phyloP scores from a whole-genome alignment of 106 monocot genomes.

The Dendrobium catenatum region DNA sequence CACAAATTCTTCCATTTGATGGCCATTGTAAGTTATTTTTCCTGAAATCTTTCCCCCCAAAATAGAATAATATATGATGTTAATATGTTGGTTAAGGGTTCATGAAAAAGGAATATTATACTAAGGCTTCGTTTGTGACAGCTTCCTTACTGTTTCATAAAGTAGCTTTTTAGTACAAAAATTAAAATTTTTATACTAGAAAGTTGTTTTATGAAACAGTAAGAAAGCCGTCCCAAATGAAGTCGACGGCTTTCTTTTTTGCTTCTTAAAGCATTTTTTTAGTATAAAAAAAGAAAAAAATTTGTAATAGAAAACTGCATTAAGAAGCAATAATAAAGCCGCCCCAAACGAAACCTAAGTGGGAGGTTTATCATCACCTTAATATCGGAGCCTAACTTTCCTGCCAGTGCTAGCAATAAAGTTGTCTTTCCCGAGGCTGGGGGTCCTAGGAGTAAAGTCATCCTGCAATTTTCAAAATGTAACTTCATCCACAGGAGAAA shows the following conservation, averaged over 20 bases:
- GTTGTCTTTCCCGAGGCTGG: constrained; percentile 5
- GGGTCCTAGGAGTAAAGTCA: background rate
- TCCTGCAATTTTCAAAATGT: background rate
- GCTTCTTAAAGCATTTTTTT: too few relatives aligned
- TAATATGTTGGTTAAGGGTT: background rate
- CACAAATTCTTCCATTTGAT: constrained; percentile 5
- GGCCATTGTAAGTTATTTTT: constrained; percentile 9
- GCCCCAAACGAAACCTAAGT: too few relatives aligned
- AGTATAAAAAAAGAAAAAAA: too few relatives aligned
- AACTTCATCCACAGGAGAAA: background rate
- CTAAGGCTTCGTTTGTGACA: too few relatives aligned
- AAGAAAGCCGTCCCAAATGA: too few relatives aligned
- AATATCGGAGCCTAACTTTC: background rate
- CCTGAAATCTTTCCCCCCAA: background rate
- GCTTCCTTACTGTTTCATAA: too few relatives aligned
- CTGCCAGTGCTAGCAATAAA: constrained; percentile 3
- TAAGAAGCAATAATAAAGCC: too few relatives aligned
- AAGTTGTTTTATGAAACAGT: too few relatives aligned
- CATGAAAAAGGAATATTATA: background rate
- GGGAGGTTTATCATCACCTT: background rate
- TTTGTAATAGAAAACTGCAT: too few relatives aligned
- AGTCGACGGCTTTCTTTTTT: too few relatives aligned
- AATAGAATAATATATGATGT: background rate
- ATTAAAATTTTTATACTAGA: too few relatives aligned
- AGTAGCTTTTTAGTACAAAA: too few relatives aligned